Evolutionary conservation across 345 rosid species (phyloP), one percentile per base, ranked within the genome.

Genomic region (Salix arbutifolia): DNA sequence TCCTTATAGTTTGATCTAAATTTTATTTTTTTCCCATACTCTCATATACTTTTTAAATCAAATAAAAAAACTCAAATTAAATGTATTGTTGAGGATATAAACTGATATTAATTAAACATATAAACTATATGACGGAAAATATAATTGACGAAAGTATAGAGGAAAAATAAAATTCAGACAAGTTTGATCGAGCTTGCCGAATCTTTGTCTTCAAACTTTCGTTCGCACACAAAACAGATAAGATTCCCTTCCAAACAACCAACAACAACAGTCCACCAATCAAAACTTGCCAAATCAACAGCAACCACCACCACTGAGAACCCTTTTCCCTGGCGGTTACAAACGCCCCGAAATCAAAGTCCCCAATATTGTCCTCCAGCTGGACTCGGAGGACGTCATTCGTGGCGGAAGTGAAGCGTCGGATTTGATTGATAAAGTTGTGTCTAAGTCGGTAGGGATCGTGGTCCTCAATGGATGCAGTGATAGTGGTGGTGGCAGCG

Each of bases 321-420:
- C 99, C 50, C 82, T 91, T n/a, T 96, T 84, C 77, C 98, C 98
- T 13, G 98, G 99, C 60, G 98, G 99, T 13, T 91, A 83, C 87
- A 96, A 93, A 88, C 94, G 97, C 12, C 92, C 97, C 16, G 96
- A 91, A 80, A 84, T 96, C 70, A 77, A 88, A 58, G 90, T 92
- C 78, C 97, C 99, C 28, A 85, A 82, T 83, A 71, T 96, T 7
- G 87, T 92, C 42, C 97, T 92, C 82, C 90, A 83, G 31, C 71
- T 96, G 72, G 80, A 87, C 69, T 85, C 94, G 4, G 91, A 85
- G 26, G 96, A 96, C 72, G 86, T 92, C 12, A 53, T 90, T 77
- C 17, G 42, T 28, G 67, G 75, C 35, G 74, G 80, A 38, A 81
- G 82, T 2, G 85, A 81, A 71, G 89, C 85, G 67, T 80, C 91